These are phyloP conservation scores for Artemisia princeps DNA, from an alignment of 140 eudicot genomes.

Conservation along the genomic window DNA sequence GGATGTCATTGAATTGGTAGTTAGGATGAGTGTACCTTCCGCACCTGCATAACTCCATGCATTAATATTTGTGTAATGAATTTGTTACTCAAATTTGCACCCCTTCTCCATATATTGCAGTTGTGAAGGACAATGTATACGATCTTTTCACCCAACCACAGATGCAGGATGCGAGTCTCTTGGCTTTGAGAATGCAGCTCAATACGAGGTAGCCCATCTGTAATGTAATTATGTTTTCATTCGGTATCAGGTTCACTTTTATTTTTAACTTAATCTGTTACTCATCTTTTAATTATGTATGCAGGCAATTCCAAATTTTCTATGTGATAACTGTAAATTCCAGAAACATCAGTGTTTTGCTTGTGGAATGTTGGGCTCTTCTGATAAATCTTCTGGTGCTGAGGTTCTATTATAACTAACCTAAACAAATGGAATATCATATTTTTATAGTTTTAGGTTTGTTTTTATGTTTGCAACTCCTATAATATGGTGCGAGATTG, in stretches of 20 bases:
- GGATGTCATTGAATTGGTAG: too few species aligned
- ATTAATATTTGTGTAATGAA: too few species aligned
- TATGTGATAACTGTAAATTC: slow-evolving; percentile 64
- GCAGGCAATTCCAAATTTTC: slow-evolving; percentile 55
- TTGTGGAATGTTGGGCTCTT: slow-evolving; percentile 73
- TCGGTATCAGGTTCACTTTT: slow-evolving; percentile 13
- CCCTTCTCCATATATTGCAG: too few species aligned
- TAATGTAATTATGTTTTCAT: too few species aligned
- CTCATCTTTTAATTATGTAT: slow-evolving; percentile 10
- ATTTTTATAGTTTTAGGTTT: not conserved
- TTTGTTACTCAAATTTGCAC: too few species aligned
- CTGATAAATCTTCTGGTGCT: slow-evolving; percentile 53
- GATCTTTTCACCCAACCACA: too few species aligned
- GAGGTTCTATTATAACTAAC: slow-evolving; percentile 45
- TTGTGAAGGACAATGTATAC: too few species aligned
- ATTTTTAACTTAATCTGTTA: not conserved
- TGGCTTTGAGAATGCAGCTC: too few species aligned
- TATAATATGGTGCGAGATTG: not conserved
- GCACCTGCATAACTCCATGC: too few species aligned
- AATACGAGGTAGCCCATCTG: too few species aligned
- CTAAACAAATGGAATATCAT: slow-evolving; percentile 1
- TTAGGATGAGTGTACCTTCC: too few species aligned
- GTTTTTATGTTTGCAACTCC: not conserved
- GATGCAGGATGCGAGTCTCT: too few species aligned
- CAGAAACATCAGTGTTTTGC: slow-evolving; percentile 69